Conservation (phyloP, 176 grass and related monocot species). For the Dactylis glomerata region DNA sequence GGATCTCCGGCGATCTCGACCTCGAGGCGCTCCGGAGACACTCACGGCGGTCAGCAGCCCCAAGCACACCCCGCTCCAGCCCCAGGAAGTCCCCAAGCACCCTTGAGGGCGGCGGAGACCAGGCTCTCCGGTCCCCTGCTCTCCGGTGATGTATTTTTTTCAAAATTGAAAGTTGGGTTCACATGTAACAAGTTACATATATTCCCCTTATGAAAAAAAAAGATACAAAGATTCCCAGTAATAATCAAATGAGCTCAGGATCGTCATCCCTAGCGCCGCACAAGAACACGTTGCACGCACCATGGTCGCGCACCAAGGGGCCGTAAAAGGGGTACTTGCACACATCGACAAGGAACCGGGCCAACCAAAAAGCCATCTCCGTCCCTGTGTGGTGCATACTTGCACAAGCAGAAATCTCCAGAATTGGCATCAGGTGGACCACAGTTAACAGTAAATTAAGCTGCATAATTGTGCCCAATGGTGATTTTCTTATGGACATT, state of each 20-base stretch:
- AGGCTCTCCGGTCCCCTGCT: too few relatives aligned
- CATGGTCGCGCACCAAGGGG: too few relatives aligned
- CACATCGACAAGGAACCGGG: constrained; percentile 16
- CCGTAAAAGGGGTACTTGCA: background rate
- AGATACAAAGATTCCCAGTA: background rate
- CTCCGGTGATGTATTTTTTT: too few relatives aligned
- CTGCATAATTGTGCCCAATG: background rate
- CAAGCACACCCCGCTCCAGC: too few relatives aligned
- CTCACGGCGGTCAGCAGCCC: too few relatives aligned
- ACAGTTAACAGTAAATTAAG: constrained; percentile 34
- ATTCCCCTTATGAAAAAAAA: too few relatives aligned
- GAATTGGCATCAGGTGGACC: constrained; percentile 27
- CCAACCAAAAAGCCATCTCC: constrained; percentile 21
- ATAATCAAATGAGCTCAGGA: constrained; percentile 35
- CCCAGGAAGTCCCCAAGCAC: too few relatives aligned
- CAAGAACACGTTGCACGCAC: constrained; percentile 2
- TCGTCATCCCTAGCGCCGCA: constrained; percentile 27
- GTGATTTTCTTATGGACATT: background rate
- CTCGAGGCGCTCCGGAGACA: too few relatives aligned
- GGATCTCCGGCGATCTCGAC: too few relatives aligned
- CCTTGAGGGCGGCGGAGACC: too few relatives aligned
- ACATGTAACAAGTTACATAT: too few relatives aligned
- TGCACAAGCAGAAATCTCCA: background rate
- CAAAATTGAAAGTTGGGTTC: too few relatives aligned
- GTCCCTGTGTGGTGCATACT: background rate